Evolutionary conservation across 306 rosid species (phyloP).

Genomic region (Prunus padus): DNA sequence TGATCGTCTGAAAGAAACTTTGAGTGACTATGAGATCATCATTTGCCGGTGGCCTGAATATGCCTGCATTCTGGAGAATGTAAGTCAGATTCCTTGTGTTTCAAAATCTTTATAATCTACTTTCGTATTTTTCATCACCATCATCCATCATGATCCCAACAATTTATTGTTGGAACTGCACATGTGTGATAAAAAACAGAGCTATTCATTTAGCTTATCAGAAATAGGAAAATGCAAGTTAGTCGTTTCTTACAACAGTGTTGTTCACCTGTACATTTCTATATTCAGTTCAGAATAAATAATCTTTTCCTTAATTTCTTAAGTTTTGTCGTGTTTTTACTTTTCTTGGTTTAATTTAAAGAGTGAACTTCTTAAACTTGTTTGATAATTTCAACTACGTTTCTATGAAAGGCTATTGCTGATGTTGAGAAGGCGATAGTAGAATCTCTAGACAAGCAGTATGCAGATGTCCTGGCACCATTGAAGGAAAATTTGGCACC

Average conservation of each 20-base stretch:
- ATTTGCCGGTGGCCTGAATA: slow-evolving; percentile 99
- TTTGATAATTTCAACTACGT: background rate
- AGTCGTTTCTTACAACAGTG: background rate
- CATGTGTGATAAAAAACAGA: background rate
- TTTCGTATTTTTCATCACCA: background rate
- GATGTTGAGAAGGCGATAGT: slow-evolving; percentile 82
- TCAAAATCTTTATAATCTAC: background rate
- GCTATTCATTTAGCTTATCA: background rate
- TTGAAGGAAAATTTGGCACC: slow-evolving; percentile 82
- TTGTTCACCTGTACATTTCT: background rate
- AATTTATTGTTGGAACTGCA: background rate
- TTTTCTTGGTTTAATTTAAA: background rate
- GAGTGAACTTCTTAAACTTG: background rate
- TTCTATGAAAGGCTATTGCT: slow-evolving; percentile 71
- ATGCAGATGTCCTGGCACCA: slow-evolving; percentile 88
- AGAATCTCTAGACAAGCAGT: slow-evolving; percentile 93
- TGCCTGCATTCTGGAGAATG: slow-evolving; percentile 74
- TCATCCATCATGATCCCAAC: background rate
- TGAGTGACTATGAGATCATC: slow-evolving; percentile 83
- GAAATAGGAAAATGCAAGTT: background rate
- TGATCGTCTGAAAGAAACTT: slow-evolving; percentile 80
- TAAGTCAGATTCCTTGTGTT: slow-evolving; percentile 38
- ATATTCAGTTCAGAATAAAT: background rate
- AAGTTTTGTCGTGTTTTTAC: background rate
- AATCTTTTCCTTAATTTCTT: background rate